Evolutionary conservation across 371 early-diverging fungal species (phyloP).

Genomic region (Mucor indicus): DNA sequence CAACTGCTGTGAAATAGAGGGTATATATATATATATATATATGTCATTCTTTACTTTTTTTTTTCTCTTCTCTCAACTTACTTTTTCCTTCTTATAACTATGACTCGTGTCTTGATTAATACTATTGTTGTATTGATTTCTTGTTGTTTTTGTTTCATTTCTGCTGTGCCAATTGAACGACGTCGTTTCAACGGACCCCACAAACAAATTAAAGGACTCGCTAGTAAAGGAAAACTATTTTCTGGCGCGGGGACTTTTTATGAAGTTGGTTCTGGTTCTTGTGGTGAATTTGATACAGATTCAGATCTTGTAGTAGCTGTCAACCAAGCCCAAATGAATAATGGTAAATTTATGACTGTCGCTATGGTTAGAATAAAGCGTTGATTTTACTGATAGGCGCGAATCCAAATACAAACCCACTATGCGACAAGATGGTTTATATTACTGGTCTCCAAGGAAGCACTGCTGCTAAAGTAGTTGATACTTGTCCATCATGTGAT

Average conservation of each 20-base stretch:
- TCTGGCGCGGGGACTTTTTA: slow-evolving; percentile 34
- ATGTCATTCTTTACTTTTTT: no score
- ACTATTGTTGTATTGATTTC: no score
- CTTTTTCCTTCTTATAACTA: no score
- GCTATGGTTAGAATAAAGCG: not conserved
- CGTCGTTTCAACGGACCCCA: no score
- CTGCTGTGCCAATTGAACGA: no score
- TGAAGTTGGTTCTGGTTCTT: slow-evolving; percentile 34
- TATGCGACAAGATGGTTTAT: slow-evolving; percentile 27
- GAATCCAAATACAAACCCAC: slow-evolving; percentile 36
- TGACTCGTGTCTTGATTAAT: no score
- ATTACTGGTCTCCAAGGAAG: slow-evolving; percentile 27
- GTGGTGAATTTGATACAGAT: slow-evolving; percentile 28
- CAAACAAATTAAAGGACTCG: no score
- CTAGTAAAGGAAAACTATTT: slow-evolving; percentile 5
- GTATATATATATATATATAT: no score
- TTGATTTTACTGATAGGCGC: slow-evolving; percentile 16
- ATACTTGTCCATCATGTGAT: slow-evolving; percentile 36
- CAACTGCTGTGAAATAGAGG: no score
- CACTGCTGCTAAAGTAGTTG: slow-evolving; percentile 28
- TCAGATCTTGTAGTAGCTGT: slow-evolving; percentile 36
- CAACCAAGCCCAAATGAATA: slow-evolving; percentile 35
- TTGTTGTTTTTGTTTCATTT: no score
- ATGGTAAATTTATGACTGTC: slow-evolving; percentile 18
- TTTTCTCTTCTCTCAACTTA: no score